Percentiles rank a stretch among this genome's conserved stretches.
Evolutionary conservation across 2,329 filamentous ascomycete genomes (phyloP).

Genomic region (Alternaria gaisen): DNA sequence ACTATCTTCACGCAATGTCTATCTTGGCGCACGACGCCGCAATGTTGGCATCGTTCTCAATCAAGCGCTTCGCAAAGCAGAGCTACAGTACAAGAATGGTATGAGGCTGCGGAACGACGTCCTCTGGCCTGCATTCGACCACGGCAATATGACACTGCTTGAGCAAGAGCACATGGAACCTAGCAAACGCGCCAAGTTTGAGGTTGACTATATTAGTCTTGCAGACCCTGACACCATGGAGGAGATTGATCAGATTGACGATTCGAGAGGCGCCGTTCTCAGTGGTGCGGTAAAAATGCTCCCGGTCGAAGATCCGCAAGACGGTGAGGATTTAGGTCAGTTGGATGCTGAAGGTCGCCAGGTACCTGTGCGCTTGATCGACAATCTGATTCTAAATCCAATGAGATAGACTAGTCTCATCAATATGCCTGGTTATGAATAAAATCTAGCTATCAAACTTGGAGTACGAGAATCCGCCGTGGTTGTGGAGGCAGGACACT

Average conservation of each 20-base stretch:
- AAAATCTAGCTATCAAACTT: background rate
- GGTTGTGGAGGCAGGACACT: background rate
- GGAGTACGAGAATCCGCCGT: background rate
- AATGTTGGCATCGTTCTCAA: conserved; percentile 76
- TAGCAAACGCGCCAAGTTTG: conserved; percentile 72
- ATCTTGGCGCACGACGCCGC: conserved; percentile 80
- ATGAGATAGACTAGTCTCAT: conserved; percentile 18
- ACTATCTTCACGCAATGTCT: conserved; percentile 92
- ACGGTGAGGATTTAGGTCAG: conserved; percentile 76
- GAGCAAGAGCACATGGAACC: conserved; percentile 70
- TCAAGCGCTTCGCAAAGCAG: conserved; percentile 74
- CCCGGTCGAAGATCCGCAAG: conserved; percentile 73
- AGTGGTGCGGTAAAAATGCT: conserved; percentile 93
- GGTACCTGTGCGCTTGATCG: conserved; percentile 85
- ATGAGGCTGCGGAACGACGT: conserved; percentile 69
- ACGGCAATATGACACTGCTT: conserved; percentile 64
- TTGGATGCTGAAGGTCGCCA: conserved; percentile 74
- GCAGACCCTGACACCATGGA: conserved; percentile 85
- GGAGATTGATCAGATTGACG: conserved; percentile 77
- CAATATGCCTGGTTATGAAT: background rate
- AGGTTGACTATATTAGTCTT: conserved; percentile 92
- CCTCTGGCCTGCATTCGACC: conserved; percentile 72
- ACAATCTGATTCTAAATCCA: conserved; percentile 77
- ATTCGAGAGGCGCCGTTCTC: conserved; percentile 76
- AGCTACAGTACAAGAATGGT: conserved; percentile 68